phyloP scores from a whole-genome alignment of 2,329 filamentous ascomycete species.

The Didymella keratinophila region DNA sequence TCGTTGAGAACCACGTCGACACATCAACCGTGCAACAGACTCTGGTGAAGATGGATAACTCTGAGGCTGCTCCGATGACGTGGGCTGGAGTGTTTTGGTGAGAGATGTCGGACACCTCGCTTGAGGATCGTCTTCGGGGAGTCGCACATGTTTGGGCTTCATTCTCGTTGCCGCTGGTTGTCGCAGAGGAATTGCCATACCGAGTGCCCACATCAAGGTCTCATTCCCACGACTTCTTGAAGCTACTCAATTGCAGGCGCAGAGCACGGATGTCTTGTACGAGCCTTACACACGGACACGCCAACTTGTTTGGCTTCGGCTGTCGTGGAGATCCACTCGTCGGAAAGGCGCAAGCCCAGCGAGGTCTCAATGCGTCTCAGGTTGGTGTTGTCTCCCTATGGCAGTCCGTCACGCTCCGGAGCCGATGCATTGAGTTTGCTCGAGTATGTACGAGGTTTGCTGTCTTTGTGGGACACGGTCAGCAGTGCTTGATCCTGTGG shows the following conservation, averaged over 20 bases:
- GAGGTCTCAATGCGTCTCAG: constrained; percentile 58
- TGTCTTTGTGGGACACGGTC: constrained; percentile 39
- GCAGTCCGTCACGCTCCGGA: constrained; percentile 51
- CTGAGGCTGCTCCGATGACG: constrained; percentile 51
- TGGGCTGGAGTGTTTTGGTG: constrained; percentile 58
- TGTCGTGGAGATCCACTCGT: constrained; percentile 61
- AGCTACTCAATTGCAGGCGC: constrained; percentile 38
- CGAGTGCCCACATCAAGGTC: constrained; percentile 42
- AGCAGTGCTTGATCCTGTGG: constrained; percentile 34
- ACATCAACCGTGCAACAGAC: constrained; percentile 74
- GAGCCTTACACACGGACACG: constrained; percentile 57
- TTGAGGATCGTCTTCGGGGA: constrained; percentile 61
- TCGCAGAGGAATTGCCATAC: constrained; percentile 46
- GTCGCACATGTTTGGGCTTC: constrained; percentile 42
- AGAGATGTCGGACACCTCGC: constrained; percentile 60
- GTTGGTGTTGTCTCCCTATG: constrained; percentile 39
- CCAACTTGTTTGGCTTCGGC: constrained; percentile 39
- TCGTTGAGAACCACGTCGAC: constrained; percentile 80
- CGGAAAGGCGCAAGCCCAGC: constrained; percentile 64
- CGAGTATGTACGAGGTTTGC: constrained; percentile 13
- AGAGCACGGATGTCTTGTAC: constrained; percentile 49
- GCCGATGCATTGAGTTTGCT: constrained; percentile 32
- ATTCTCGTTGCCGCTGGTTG: constrained; percentile 14
- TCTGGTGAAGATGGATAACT: constrained; percentile 70
- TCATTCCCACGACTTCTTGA: constrained; percentile 42